Percentiles rank a stretch among this genome's conserved stretches.
Conservation (phyloP, 2,329 filamentous ascomycete genomes). For the Colletotrichum cuscutae region DNA sequence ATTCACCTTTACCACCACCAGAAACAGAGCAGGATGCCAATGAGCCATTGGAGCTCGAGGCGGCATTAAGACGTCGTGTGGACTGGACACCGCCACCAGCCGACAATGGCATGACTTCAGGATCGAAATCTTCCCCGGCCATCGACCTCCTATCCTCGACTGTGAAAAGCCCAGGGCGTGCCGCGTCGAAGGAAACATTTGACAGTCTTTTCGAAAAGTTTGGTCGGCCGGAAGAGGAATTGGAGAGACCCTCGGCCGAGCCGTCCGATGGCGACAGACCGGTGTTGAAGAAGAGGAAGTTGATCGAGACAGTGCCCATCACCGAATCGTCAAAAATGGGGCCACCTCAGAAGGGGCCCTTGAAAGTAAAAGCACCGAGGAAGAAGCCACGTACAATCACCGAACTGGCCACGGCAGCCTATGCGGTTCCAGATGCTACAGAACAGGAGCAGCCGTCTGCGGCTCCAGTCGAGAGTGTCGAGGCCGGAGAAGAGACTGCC, state of each 20-base stretch:
- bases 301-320: conserved; percentile 60
- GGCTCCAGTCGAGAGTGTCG: conserved; percentile 19
- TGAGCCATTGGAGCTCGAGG: conserved; percentile 53
- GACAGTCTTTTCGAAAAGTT: conserved; percentile 55
- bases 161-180: conserved; percentile 28
- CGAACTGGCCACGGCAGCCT: conserved; percentile 78
- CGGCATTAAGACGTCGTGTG: conserved; percentile 64
- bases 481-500: conserved; percentile 44
- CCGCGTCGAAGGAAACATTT: conserved; percentile 49
- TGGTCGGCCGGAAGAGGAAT: conserved; percentile 44
- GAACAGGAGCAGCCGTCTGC: conserved; percentile 44
- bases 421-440: conserved; percentile 54
- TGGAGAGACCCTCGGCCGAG: conserved; percentile 22
- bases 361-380: conserved; percentile 65
- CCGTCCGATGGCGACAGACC: conserved; percentile 42
- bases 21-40: conserved; percentile 21
- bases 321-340: conserved; percentile 41
- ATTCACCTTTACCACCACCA: not conserved
- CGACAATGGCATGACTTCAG: conserved; percentile 43
- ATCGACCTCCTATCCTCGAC: conserved; percentile 45
- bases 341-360: conserved; percentile 43
- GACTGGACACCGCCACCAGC: conserved; percentile 76
- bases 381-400: conserved; percentile 84
- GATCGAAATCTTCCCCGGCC: conserved; percentile 45
- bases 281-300: conserved; percentile 65